These are phyloP conservation scores for Macrophomina tecta DNA, from an alignment of 2,329 filamentous ascomycete species.

Conservation along the genomic window DNA sequence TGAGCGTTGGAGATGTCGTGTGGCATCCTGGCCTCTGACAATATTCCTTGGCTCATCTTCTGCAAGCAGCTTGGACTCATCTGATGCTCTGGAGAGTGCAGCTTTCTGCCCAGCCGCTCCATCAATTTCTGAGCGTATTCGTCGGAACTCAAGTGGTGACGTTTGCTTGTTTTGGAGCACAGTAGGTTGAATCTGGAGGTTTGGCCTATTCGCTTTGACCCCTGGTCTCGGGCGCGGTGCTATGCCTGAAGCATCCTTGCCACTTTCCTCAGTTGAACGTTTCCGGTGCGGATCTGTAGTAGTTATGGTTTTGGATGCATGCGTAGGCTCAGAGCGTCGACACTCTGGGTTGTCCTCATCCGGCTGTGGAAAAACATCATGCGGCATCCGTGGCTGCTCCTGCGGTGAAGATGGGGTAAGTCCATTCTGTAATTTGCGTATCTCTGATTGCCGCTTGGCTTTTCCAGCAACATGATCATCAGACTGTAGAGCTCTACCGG, in stretches of 20 bases:
- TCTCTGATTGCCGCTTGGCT: constrained; percentile 3
- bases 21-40: not conserved
- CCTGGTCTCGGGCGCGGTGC: not conserved
- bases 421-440: constrained; percentile 13
- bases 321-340: not conserved
- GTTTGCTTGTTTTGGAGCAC: not conserved
- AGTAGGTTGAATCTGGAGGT: not conserved
- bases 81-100: not conserved
- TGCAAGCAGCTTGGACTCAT: not conserved
- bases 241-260: constrained; percentile 31
- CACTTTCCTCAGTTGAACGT: constrained; percentile 36
- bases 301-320: not conserved
- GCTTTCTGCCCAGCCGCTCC: not conserved
- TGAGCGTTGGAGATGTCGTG: not conserved
- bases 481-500: not conserved
- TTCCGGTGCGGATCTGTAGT: constrained; percentile 33
- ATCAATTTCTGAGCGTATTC: constrained; percentile 28
- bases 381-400: not conserved
- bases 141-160: constrained; percentile 21
- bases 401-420: constrained; percentile 18
- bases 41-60: not conserved
- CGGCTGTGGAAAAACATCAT: not conserved
- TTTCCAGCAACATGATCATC: constrained; percentile 21
- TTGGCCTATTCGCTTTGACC: not conserved
- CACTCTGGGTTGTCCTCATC: not conserved